A percentile compares a stretch with the other conserved stretches of the same genome.
Evolutionary conservation across 495 filamentous ascomycete genomes (phyloP).

Genomic region (Penicillium waksmanii): DNA sequence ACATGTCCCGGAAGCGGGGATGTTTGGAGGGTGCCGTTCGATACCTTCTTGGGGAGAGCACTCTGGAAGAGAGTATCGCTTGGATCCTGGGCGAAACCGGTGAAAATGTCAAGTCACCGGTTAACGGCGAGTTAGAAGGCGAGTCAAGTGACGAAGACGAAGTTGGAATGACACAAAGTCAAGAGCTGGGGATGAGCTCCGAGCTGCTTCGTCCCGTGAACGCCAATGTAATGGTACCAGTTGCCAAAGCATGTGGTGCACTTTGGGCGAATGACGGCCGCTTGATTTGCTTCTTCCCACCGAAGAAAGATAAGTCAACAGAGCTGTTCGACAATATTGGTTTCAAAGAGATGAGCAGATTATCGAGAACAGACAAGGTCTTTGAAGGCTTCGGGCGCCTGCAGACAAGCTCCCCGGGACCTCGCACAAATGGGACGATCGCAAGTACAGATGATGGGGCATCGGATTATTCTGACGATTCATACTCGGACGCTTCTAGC

Average conservation of each 20-base stretch:
- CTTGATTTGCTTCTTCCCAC: conserved; percentile 85
- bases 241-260: conserved; percentile 74
- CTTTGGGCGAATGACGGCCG: conserved; percentile 77
- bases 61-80: conserved; percentile 71
- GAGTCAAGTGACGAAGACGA: conserved; percentile 90
- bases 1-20: conserved; percentile 69
- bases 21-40: conserved; percentile 82
- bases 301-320: conserved; percentile 72
- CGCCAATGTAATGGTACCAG: conserved; percentile 75
- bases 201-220: conserved; percentile 59
- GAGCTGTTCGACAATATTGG: conserved; percentile 64
- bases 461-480: conserved; percentile 65
- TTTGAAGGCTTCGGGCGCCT: conserved; percentile 92
- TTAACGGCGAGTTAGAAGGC: conserved; percentile 64
- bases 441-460: conserved; percentile 54
- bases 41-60: conserved; percentile 83
- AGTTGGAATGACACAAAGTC: conserved; percentile 56
- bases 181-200: conserved; percentile 59
- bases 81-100: conserved; percentile 60
- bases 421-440: conserved; percentile 52
- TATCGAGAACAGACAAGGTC: conserved; percentile 64
- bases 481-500: conserved; percentile 67
- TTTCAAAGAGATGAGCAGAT: conserved; percentile 62
- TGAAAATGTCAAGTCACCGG: conserved; percentile 49
- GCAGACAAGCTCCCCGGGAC: conserved; percentile 56